Base-by-base conservation (phyloP, 805 yeast species). In the Kluyveromyces siamensis region DNA sequence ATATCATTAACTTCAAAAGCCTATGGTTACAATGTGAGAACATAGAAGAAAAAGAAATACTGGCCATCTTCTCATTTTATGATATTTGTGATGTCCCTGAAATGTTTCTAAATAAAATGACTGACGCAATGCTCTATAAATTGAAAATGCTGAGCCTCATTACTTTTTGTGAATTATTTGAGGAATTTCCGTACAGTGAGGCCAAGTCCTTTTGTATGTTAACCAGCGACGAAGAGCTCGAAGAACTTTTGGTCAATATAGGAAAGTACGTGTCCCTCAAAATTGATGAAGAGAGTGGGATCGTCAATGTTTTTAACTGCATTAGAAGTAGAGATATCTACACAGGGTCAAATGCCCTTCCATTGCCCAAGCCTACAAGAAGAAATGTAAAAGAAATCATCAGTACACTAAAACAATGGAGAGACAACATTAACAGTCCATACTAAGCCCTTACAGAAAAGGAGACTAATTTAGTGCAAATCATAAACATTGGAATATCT, bases 11-110 rank as follows among this genome's bases (percentile, higher is more conserved):
- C 44, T 65, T 55, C 49, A 63, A 62, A 44, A 47, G 52, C 14
- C 43, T 52, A 21, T 65, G 69, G 69, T 39, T 60, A 6, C 41
- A 45, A 3, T 48, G 56, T 8, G 25, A 27, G 1, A 46, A 44
- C 25, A 41, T 16, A 2, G 38, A 45, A 11, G 52, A 51, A 18
- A 42, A 41, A 14, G n/a, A 47, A 17, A 11, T 60, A 13, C 48
- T 61, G 19, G 68, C 63, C 39, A 44, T 63, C 13, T 61, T 58
- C 44, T 46, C 61, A 27, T 65, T 63, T 51, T 67, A 67, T 8
- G 52, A 53, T 6, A 42, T 62, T 2, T 42, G 48, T 6, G 62
- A 63, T 46, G 40, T 51, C 2, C 49, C 40, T 5, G 17, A 40
- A 17, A 41, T 11, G 9, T 37, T 48, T 17, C 6, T 33, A 11